Evolutionary conservation across 2,329 filamentous ascomycete genomes (phyloP).

Genomic region (Rachicladosporium sp.): DNA sequence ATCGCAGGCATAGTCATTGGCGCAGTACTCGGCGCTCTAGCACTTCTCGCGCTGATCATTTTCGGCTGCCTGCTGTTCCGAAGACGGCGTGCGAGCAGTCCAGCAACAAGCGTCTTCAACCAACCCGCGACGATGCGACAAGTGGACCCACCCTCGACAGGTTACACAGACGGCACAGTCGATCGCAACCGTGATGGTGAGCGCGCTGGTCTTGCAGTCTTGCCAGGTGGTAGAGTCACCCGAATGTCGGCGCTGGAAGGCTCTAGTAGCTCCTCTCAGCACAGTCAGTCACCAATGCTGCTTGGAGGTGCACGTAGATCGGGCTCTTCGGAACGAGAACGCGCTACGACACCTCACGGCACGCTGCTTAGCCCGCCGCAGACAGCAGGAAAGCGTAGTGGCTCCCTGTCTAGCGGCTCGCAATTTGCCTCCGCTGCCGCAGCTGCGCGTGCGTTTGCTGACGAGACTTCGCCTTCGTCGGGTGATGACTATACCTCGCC

Average conservation of each 20-base stretch:
- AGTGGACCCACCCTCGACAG: conserved; percentile 25
- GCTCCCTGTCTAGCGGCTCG: conserved; percentile 78
- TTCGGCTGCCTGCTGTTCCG: conserved; percentile 47
- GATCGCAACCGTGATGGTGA: conserved; percentile 24
- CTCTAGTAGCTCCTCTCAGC: conserved; percentile 42
- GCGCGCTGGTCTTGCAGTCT: conserved; percentile 52
- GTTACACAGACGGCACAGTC: conserved; percentile 28
- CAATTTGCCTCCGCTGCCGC: conserved; percentile 39
- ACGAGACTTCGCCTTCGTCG: conserved; percentile 52
- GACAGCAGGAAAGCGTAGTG: conserved; percentile 51
- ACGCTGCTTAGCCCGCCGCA: conserved; percentile 45
- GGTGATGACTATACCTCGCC: conserved; percentile 66
- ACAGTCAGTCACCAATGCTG: conserved; percentile 3
- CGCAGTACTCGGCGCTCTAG: conserved; percentile 54
- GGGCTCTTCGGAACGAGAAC: conserved; percentile 45
- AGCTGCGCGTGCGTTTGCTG: conserved; percentile 35
- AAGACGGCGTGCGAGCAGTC: conserved; percentile 44
- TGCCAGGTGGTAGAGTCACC: conserved; percentile 80
- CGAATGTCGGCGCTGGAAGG: conserved; percentile 91
- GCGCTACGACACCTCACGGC: conserved; percentile 34
- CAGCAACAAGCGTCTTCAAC: conserved; percentile 69
- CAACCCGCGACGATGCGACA: conserved; percentile 58
- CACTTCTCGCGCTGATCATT: conserved; percentile 55
- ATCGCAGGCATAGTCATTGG: conserved; percentile 89
- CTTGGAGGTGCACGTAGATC: conserved; percentile 39